A percentile compares a stretch with the other conserved stretches of the same genome.
These are phyloP conservation scores for Aspergillus uvarum DNA, from an alignment of 2,329 filamentous ascomycete species.

Conservation along the genomic window DNA sequence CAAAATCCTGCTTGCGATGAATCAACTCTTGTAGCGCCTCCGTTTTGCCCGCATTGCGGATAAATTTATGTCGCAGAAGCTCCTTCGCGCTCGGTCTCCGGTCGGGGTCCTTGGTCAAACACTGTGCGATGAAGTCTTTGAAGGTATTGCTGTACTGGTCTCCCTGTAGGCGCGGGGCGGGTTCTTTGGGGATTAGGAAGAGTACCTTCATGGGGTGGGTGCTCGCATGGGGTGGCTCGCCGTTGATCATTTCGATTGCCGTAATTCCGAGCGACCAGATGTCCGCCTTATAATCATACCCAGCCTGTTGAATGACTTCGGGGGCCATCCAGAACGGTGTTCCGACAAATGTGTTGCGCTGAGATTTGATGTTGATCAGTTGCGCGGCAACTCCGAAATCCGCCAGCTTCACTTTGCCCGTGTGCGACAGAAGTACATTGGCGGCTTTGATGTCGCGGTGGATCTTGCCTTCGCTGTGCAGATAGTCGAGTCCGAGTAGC, in stretches of 20 bases:
- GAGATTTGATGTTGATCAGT: constrained; percentile 94
- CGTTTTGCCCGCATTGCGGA: constrained; percentile 80
- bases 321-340: constrained; percentile 98
- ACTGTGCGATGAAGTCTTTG: constrained; percentile 89
- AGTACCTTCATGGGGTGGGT: constrained; percentile 93
- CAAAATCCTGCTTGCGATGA: constrained; percentile 74
- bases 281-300: constrained; percentile 84
- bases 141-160: constrained; percentile 80
- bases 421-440: constrained; percentile 88
- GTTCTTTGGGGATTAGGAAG: constrained; percentile 85
- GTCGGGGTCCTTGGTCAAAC: constrained; percentile 89
- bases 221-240: constrained; percentile 81
- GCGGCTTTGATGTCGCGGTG: constrained; percentile 96
- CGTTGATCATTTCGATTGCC: constrained; percentile 83
- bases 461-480: constrained; percentile 92
- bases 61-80: constrained; percentile 82
- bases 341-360: constrained; percentile 95
- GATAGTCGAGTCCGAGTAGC: constrained; percentile 84
- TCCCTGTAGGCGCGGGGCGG: constrained; percentile 80
- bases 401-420: constrained; percentile 89
- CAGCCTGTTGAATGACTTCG: constrained; percentile 86
- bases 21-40: constrained; percentile 87
- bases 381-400: constrained; percentile 98
- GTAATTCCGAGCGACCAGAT: constrained; percentile 93
- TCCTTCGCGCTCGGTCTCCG: constrained; percentile 81